Conservation (phyloP, 2,329 filamentous ascomycete genomes). For the Trichoderma aggressivum region DNA sequence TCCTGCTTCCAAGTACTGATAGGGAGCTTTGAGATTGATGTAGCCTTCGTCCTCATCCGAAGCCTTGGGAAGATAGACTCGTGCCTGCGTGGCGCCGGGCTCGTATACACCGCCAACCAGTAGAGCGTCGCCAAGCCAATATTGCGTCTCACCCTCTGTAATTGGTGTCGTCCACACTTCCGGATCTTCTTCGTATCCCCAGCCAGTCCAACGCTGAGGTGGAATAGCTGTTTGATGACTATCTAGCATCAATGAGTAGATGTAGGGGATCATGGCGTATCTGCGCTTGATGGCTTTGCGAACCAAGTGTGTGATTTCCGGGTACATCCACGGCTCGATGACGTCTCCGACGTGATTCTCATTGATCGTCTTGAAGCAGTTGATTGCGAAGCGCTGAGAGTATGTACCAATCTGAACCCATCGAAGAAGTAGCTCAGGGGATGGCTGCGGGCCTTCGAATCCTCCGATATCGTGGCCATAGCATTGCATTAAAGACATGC, state of each 20-base stretch:
- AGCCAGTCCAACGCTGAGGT: conserved; percentile 69
- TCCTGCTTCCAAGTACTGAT: conserved; percentile 50
- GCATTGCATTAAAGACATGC: conserved; percentile 65
- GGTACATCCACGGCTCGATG: conserved; percentile 77
- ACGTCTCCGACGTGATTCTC: conserved; percentile 68
- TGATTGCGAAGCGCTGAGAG: conserved; percentile 70
- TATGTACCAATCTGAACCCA: conserved; percentile 72
- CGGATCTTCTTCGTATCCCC: conserved; percentile 65
- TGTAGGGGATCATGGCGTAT: conserved; percentile 69
- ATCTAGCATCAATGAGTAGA: conserved; percentile 62
- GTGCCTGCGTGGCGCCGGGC: conserved; percentile 50
- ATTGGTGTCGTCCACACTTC: conserved; percentile 62
- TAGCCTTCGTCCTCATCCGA: conserved; percentile 55
- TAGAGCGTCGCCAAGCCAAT: conserved; percentile 67
- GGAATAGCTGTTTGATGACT: conserved; percentile 60
- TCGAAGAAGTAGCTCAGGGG: conserved; percentile 65
- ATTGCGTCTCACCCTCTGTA: conserved; percentile 65
- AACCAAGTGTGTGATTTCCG: conserved; percentile 59
- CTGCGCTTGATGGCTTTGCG: conserved; percentile 65
- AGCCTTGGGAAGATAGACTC: conserved; percentile 60
- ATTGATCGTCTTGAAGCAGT: conserved; percentile 70
- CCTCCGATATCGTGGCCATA: conserved; percentile 74
- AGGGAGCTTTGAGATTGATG: conserved; percentile 60
- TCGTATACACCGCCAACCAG: conserved; percentile 67
- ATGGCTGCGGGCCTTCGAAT: conserved; percentile 70